Percentiles rank a stretch among this genome's conserved stretches.
Evolutionary conservation across 805 yeast genomes (phyloP).

Genomic region (Candida ficus): DNA sequence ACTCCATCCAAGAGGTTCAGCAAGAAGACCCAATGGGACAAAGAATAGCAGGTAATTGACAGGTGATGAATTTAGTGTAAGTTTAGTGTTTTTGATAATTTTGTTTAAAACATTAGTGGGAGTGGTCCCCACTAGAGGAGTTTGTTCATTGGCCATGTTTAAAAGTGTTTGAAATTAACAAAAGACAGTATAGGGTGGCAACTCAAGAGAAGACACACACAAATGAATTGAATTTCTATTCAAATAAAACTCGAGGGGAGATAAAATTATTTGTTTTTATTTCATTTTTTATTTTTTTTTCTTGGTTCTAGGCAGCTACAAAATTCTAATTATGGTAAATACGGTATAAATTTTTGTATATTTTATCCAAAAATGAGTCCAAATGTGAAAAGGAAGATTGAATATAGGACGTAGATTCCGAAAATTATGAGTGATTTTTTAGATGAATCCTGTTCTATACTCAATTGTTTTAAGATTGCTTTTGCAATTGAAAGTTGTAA

Average conservation of each 20-base stretch:
- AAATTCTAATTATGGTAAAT: too few relatives aligned
- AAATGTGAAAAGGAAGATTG: not conserved
- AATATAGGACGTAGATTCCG: not conserved
- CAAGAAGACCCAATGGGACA: constrained; percentile 85
- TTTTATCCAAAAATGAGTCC: constrained; percentile 1
- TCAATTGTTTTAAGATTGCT: not conserved
- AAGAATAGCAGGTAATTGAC: constrained; percentile 73
- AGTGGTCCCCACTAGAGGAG: constrained; percentile 11
- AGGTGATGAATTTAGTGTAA: constrained; percentile 51
- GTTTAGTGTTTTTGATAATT: constrained; percentile 22
- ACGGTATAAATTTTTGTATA: not conserved
- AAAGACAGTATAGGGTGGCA: too few relatives aligned
- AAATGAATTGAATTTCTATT: too few relatives aligned
- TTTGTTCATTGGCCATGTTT: constrained; percentile 5
- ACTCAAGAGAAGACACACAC: not conserved
- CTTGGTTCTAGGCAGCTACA: too few relatives aligned
- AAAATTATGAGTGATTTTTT: not conserved
- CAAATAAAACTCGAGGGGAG: too few relatives aligned
- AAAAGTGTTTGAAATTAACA: too few relatives aligned
- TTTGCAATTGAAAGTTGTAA: constrained; percentile 4
- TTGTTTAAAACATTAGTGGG: not conserved
- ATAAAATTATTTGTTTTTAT: too few relatives aligned
- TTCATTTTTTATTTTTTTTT: too few relatives aligned
- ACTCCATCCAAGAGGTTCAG: constrained; percentile 55
- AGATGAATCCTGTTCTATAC: not conserved